Percentiles rank a stretch among this genome's conserved stretches.
phyloP scores from a whole-genome alignment of 2,329 filamentous ascomycete species.

The Cercospora zeae-maydis region DNA sequence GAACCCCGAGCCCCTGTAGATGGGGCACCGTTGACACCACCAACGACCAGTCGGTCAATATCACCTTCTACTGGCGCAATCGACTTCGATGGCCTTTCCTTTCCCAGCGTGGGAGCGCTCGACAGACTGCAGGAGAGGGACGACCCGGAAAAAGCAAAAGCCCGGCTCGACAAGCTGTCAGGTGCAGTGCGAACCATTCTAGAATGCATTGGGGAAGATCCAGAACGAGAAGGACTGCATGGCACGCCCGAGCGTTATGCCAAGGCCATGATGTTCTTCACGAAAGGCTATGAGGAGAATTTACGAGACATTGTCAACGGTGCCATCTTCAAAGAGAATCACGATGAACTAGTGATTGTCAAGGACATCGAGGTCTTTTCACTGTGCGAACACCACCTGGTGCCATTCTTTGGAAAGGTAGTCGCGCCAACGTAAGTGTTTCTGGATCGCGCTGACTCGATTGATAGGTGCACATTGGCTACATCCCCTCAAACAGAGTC shows the following conservation, averaged over 20 bases:
- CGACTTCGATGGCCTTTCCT: conserved; percentile 55
- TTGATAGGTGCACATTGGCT: conserved; percentile 94
- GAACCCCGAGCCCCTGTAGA: conserved; percentile 52
- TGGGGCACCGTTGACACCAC: conserved; percentile 50
- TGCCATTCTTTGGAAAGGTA: conserved; percentile 94
- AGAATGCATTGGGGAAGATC: conserved; percentile 64
- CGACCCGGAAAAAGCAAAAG: conserved; percentile 55
- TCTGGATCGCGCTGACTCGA: conserved; percentile 1
- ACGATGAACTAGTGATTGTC: conserved; percentile 95
- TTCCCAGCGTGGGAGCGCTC: conserved; percentile 46
- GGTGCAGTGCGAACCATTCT: conserved; percentile 62
- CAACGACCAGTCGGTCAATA: conserved; percentile 48
- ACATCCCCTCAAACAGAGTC: conserved; percentile 87
- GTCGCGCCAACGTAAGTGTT: not conserved
- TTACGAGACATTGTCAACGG: conserved; percentile 86
- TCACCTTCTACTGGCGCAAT: conserved; percentile 52
- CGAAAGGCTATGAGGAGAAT: conserved; percentile 95
- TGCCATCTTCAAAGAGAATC: conserved; percentile 92
- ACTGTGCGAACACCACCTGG: conserved; percentile 94
- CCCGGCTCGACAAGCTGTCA: conserved; percentile 58
- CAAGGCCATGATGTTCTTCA: conserved; percentile 93
- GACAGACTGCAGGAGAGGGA: conserved; percentile 33
- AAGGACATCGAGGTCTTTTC: conserved; percentile 96
- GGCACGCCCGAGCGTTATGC: conserved; percentile 80
- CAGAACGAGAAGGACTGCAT: conserved; percentile 60